These are phyloP conservation scores for Lophiotrema nucula DNA, from an alignment of 495 filamentous ascomycete genomes.

Conservation along the genomic window DNA sequence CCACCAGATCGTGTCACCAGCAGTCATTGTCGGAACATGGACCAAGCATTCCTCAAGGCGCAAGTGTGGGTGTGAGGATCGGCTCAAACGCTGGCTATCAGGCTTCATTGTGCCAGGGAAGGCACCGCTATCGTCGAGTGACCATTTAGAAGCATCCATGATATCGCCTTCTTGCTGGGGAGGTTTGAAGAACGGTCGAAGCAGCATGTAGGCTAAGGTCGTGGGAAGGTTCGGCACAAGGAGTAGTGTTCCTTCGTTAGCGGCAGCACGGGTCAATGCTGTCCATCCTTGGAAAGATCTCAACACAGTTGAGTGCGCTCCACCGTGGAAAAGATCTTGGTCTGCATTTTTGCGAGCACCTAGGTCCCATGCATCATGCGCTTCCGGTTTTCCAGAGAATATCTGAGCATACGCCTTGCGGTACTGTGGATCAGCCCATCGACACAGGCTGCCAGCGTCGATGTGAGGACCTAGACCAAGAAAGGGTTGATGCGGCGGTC, in stretches of 20 bases:
- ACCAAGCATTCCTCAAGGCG: neutral
- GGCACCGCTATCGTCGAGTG: neutral
- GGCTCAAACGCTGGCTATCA: neutral
- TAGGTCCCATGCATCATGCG: slow-evolving; percentile 9
- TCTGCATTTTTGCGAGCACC: slow-evolving; percentile 13
- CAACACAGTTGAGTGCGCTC: slow-evolving; percentile 24
- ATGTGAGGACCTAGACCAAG: slow-evolving; percentile 27
- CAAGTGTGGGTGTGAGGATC: neutral
- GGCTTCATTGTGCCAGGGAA: neutral
- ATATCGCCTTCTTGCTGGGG: neutral
- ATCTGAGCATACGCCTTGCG: slow-evolving; percentile 20
- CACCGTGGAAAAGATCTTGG: slow-evolving; percentile 10
- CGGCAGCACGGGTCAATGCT: slow-evolving; percentile 16
- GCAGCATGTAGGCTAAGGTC: neutral
- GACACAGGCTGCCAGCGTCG: slow-evolving; percentile 21
- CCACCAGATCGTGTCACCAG: slow-evolving; percentile 8
- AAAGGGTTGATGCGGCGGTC: slow-evolving; percentile 16
- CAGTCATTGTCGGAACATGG: neutral
- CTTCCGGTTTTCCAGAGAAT: slow-evolving; percentile 22
- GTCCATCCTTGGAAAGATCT: slow-evolving; percentile 34
- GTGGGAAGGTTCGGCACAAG: neutral
- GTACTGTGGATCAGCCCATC: slow-evolving; percentile 30
- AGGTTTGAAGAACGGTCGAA: neutral
- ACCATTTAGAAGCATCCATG: neutral
- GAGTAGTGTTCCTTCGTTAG: slow-evolving; percentile 15